Evolutionary conservation across 768 basidiomycete species (phyloP).

Genomic region (Baorangia bicolor): DNA sequence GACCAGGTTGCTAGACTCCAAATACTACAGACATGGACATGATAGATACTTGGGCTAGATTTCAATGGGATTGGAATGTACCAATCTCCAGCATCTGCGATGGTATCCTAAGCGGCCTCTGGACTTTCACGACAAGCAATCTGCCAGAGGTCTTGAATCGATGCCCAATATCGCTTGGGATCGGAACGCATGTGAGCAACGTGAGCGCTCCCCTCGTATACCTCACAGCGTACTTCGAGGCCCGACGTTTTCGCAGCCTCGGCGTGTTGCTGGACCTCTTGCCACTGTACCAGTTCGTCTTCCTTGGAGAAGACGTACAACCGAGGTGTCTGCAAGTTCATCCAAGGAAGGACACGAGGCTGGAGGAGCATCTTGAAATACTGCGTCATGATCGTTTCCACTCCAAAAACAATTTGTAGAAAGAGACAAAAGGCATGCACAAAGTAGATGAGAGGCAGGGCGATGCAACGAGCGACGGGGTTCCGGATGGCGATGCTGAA

Average conservation of each 20-base stretch:
- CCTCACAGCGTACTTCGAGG: constrained; percentile 26
- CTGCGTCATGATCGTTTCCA: constrained; percentile 5
- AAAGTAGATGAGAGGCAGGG: constrained; percentile 14
- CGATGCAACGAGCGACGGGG: constrained; percentile 14
- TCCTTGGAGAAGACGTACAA: constrained; percentile 37
- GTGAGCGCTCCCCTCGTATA: constrained; percentile 36
- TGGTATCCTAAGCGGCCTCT: not conserved
- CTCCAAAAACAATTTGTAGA: constrained; percentile 15
- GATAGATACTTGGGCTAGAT: not conserved
- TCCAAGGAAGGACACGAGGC: constrained; percentile 34
- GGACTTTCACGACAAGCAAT: constrained; percentile 6
- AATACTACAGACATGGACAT: not conserved
- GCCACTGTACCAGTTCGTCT: constrained; percentile 32
- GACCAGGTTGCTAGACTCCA: not conserved
- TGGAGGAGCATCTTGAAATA: constrained; percentile 15
- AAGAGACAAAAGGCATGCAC: constrained; percentile 11
- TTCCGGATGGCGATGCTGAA: constrained; percentile 24
- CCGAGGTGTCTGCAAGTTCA: constrained; percentile 29
- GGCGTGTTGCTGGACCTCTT: constrained; percentile 27
- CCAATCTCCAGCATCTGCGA: not conserved
- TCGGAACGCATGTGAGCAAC: constrained; percentile 35
- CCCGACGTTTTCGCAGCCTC: constrained; percentile 24
- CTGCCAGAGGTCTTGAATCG: constrained; percentile 23
- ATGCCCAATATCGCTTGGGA: constrained; percentile 30
- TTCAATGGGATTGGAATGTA: not conserved